phyloP scores from a whole-genome alignment of 2,329 filamentous ascomycete species.

The Fusarium fracticaudum region DNA sequence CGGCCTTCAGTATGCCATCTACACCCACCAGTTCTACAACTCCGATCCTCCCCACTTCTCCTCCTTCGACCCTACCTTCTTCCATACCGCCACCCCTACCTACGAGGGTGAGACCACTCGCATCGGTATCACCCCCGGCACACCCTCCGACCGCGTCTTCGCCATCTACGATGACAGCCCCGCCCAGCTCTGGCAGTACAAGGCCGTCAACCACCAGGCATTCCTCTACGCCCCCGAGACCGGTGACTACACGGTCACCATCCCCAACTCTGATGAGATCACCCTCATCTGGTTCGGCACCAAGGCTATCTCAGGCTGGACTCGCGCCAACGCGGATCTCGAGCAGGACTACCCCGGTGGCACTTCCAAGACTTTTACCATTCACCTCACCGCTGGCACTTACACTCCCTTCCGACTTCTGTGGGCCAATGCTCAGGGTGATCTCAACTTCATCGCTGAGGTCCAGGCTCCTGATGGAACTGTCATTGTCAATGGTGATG shows the following conservation, averaged over 20 bases:
- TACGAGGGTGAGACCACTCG: background rate
- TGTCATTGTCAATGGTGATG: conserved; percentile 4
- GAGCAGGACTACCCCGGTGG: conserved; percentile 14
- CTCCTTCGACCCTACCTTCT: background rate
- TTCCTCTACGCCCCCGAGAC: background rate
- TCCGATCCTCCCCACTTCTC: conserved; percentile 1
- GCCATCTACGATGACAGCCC: conserved; percentile 7
- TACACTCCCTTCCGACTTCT: conserved; percentile 15
- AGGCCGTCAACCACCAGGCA: conserved; percentile 6
- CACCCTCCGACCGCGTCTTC: background rate
- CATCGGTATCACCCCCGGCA: conserved; percentile 2
- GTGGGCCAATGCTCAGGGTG: conserved; percentile 14
- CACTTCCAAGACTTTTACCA: background rate
- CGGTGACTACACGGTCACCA: background rate
- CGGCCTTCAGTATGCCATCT: conserved; percentile 7
- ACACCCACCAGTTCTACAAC: background rate
- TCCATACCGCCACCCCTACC: background rate
- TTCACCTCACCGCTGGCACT: background rate
- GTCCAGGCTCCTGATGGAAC: background rate
- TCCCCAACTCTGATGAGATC: conserved; percentile 16
- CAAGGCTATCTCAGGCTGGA: background rate
- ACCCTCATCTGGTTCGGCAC: conserved; percentile 7
- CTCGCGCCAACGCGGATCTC: background rate
- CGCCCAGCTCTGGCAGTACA: background rate
- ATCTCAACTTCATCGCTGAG: conserved; percentile 7